Conservation (phyloP, 208 protist genomes). For the Phytomonas sp. region DNA sequence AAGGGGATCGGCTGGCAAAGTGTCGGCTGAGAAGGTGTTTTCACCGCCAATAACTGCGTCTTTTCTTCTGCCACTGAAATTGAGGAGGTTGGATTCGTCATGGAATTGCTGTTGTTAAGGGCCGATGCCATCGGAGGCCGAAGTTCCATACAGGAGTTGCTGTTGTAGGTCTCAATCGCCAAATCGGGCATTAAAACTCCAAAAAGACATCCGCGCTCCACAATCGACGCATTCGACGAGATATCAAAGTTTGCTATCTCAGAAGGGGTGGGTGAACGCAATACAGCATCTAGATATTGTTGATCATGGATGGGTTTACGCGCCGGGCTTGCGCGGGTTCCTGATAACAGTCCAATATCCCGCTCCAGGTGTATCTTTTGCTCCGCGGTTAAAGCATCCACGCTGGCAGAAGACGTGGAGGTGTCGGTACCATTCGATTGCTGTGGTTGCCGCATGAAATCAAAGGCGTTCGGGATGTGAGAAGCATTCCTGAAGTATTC, state of each 20-base stretch:
- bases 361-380: conserved; percentile 13
- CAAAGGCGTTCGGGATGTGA: conserved; percentile 34
- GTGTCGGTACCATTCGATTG: neutral
- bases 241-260: conserved; percentile 7
- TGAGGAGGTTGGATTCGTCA: neutral
- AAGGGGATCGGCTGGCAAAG: neutral
- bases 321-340: conserved; percentile 52
- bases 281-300: conserved; percentile 44
- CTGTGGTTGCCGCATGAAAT: conserved; percentile 29
- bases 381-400: neutral
- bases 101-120: conserved; percentile 3
- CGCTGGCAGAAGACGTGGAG: neutral
- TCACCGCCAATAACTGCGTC: neutral
- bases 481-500: conserved; percentile 77
- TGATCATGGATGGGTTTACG: conserved; percentile 75
- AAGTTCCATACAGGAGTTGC: neutral
- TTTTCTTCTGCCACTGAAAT: neutral
- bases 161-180: neutral
- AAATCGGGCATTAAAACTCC: neutral
- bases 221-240: conserved; percentile 4
- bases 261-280: conserved; percentile 6
- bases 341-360: conserved; percentile 33
- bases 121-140: neutral
- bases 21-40: neutral
- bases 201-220: conserved; percentile 21